These are phyloP conservation scores for Ascosphaera acerosa DNA, from an alignment of 2,329 filamentous ascomycete species.

Conservation along the genomic window DNA sequence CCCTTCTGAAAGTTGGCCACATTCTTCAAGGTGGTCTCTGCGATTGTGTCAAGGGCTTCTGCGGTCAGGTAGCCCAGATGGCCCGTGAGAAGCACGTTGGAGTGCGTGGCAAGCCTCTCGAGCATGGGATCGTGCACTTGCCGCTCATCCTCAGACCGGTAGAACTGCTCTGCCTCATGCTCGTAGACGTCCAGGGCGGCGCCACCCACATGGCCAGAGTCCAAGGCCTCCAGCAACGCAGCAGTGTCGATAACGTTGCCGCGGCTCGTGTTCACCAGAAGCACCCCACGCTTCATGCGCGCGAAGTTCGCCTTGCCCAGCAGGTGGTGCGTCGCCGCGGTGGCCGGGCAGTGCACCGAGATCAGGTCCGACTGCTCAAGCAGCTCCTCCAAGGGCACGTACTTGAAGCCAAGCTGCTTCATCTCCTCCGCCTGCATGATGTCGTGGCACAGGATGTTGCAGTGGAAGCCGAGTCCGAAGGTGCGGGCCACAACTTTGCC, in stretches of 20 bases:
- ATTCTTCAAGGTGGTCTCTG: slow-evolving; percentile 33
- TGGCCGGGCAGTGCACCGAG: slow-evolving; percentile 41
- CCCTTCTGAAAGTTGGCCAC: slow-evolving; percentile 15
- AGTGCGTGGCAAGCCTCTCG: slow-evolving; percentile 41
- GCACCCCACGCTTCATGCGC: slow-evolving; percentile 31
- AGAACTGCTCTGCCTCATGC: slow-evolving; percentile 33
- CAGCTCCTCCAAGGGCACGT: slow-evolving; percentile 28
- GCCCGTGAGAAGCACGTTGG: slow-evolving; percentile 39
- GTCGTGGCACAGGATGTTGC: slow-evolving; percentile 35
- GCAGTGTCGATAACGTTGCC: slow-evolving; percentile 37
- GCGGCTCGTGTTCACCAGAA: slow-evolving; percentile 43
- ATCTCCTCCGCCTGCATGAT: slow-evolving; percentile 28
- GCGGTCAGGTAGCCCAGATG: slow-evolving; percentile 46
- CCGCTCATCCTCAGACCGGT: slow-evolving; percentile 36
- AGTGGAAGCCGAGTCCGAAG: slow-evolving; percentile 36
- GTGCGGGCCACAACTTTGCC: slow-evolving; percentile 36
- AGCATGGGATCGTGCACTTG: slow-evolving; percentile 42
- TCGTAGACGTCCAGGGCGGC: slow-evolving; percentile 45
- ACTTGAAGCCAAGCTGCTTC: slow-evolving; percentile 22
- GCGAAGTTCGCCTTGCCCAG: slow-evolving; percentile 29
- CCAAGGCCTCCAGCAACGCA: slow-evolving; percentile 34
- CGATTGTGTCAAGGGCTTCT: slow-evolving; percentile 39
- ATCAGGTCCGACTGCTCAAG: slow-evolving; percentile 33
- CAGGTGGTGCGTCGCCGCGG: slow-evolving; percentile 31
- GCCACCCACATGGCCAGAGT: slow-evolving; percentile 32